A percentile compares a stretch with the other conserved stretches of the same genome.
Conservation (phyloP, 176 grass and related monocot species). For the Oryza meyeriana region DNA sequence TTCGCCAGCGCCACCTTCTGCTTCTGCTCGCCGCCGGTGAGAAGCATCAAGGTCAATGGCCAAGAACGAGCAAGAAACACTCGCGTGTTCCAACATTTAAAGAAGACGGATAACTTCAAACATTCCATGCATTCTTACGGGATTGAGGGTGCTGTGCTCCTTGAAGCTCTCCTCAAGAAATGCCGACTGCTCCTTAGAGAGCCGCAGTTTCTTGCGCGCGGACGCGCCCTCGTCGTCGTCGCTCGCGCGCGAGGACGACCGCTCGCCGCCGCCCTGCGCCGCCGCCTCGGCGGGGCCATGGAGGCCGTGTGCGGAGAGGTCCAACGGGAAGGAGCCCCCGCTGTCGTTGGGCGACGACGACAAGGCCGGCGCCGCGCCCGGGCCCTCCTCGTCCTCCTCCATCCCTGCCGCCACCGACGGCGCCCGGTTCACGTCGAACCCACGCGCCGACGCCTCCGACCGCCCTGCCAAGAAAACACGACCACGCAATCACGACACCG, state of each 20-base stretch:
- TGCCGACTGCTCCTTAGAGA: conserved; percentile 65
- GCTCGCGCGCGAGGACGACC: conserved; percentile 48
- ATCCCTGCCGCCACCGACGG: conserved; percentile 28
- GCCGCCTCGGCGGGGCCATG: neutral
- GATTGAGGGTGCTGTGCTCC: conserved; percentile 65
- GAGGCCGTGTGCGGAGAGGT: conserved; percentile 18
- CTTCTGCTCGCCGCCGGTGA: conserved; percentile 35
- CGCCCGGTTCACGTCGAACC: conserved; percentile 73
- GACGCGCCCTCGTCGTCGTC: conserved; percentile 67
- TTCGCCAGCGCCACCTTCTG: conserved; percentile 63
- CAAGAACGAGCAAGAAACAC: neutral
- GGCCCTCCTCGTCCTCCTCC: conserved; percentile 36
- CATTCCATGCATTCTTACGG: conserved; percentile 30
- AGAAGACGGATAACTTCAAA: neutral
- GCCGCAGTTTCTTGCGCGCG: conserved; percentile 61
- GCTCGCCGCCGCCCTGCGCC: conserved; percentile 25
- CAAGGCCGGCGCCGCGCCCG: conserved; percentile 10
- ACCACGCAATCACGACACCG: neutral
- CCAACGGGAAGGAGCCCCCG: conserved; percentile 49
- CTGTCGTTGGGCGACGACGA: conserved; percentile 76
- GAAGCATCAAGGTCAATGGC: neutral
- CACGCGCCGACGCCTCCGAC: conserved; percentile 34
- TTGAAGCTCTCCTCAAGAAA: conserved; percentile 75
- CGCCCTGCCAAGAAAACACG: conserved; percentile 29
- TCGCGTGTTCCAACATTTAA: neutral